Evolutionary conservation across 306 rosid genomes (phyloP).

Genomic region (Trichosanthes truncata): DNA sequence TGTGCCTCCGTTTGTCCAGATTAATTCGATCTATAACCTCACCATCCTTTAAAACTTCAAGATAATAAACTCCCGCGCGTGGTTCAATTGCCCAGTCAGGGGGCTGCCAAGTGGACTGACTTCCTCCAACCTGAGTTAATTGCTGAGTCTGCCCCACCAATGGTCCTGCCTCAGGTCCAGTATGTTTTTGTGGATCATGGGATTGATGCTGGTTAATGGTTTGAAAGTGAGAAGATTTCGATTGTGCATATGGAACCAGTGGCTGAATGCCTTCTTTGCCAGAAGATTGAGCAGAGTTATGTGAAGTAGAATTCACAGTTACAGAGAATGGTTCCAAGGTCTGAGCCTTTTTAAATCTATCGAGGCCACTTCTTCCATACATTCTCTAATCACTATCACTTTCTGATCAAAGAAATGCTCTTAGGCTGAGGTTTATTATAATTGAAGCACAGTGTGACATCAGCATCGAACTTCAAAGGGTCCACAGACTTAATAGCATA

Average conservation of each 20-base stretch:
- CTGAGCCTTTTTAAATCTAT: conserved; percentile 94
- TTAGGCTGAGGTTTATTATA: neutral
- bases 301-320: conserved; percentile 32
- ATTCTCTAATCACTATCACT: conserved; percentile 32
- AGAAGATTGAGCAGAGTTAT: conserved; percentile 25
- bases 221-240: conserved; percentile 18
- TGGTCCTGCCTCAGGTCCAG: conserved; percentile 53
- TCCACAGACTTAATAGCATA: neutral
- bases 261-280: conserved; percentile 32
- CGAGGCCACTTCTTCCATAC: conserved; percentile 90
- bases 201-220: conserved; percentile 19
- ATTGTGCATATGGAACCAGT: conserved; percentile 25
- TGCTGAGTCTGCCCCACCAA: conserved; percentile 52
- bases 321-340: conserved; percentile 79
- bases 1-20: conserved; percentile 53
- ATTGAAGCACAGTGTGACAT: neutral
- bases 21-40: conserved; percentile 62
- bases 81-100: conserved; percentile 99
- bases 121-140: conserved; percentile 70
- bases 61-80: conserved; percentile 67
- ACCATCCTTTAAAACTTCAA: conserved; percentile 85
- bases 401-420: neutral
- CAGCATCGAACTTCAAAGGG: neutral
- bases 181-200: conserved; percentile 28
- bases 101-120: conserved; percentile 91